Conservation (phyloP, 2,329 filamentous ascomycete genomes). For the Cyphellophora europaea region DNA sequence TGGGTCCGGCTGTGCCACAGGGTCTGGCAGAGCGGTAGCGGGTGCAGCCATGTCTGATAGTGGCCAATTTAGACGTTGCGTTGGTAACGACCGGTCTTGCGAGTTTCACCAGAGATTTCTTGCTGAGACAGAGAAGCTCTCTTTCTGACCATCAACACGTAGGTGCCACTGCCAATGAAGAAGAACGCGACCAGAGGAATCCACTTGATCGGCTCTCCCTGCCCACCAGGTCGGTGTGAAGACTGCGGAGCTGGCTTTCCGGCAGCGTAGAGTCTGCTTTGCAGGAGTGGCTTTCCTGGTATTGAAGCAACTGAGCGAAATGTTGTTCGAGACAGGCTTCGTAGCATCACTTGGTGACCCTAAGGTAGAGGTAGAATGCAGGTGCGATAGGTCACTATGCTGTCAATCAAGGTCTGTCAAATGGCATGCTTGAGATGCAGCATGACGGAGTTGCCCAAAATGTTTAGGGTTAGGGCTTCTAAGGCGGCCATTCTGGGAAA, state of each 20-base stretch:
- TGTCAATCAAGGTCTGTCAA: too few relatives aligned
- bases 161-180: conserved; percentile 38
- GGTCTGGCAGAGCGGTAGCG: conserved; percentile 11
- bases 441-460: too few relatives aligned
- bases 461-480: too few relatives aligned
- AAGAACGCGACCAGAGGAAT: conserved; percentile 35
- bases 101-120: conserved; percentile 2
- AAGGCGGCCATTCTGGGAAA: too few relatives aligned
- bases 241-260: conserved; percentile 5
- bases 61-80: conserved; percentile 5
- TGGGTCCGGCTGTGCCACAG: conserved; percentile 28
- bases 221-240: conserved; percentile 8
- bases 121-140: conserved; percentile 14
- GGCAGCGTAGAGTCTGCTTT: background rate
- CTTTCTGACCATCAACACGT: conserved; percentile 41
- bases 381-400: too few relatives aligned
- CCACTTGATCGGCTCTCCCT: conserved; percentile 17
- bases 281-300: conserved; percentile 5
- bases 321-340: too few relatives aligned
- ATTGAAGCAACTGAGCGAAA: too few relatives aligned
- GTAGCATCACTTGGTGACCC: too few relatives aligned
- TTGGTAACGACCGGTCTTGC: conserved; percentile 5
- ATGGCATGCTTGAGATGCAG: too few relatives aligned
- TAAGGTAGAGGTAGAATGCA: too few relatives aligned
- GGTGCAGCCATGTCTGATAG: too few relatives aligned